Conservation (phyloP, 495 filamentous ascomycete genomes). For the Trichoderma asperelloides region DNA sequence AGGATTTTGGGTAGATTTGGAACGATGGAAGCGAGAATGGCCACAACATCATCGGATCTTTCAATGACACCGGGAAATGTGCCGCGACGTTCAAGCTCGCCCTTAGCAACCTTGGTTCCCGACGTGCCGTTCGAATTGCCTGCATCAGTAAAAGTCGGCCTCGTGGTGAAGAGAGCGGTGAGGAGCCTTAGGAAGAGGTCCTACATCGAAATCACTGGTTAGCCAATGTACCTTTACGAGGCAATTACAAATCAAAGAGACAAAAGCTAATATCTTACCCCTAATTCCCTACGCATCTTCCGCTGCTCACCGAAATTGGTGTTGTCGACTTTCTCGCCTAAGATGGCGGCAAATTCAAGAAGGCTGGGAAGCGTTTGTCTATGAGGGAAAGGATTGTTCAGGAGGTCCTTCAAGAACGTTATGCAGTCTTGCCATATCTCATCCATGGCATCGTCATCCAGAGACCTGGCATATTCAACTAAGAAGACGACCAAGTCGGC, state of each 20-base stretch:
- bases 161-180: conserved; percentile 83
- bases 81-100: conserved; percentile 16
- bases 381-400: conserved; percentile 92
- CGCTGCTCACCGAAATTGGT: conserved; percentile 96
- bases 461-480: conserved; percentile 74
- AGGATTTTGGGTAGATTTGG: conserved; percentile 80
- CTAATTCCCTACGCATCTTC: conserved; percentile 86
- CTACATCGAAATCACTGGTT: conserved; percentile 40
- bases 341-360: conserved; percentile 76
- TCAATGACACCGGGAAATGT: conserved; percentile 24
- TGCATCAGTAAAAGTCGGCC: conserved; percentile 56
- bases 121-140: conserved; percentile 20
- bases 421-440: conserved; percentile 97
- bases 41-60: conserved; percentile 66
- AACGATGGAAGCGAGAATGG: conserved; percentile 67
- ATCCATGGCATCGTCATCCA: conserved; percentile 98
- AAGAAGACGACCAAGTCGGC: conserved; percentile 78
- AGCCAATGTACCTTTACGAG: not conserved
- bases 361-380: conserved; percentile 80
- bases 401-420: conserved; percentile 77
- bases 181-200: conserved; percentile 83
- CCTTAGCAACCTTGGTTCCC: conserved; percentile 20
- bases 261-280: conserved; percentile 45
- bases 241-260: not conserved
- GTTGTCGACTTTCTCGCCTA: conserved; percentile 92